These are phyloP conservation scores for Gossypium longicalyx DNA, from an alignment of 345 rosid species.

Conservation along the genomic window DNA sequence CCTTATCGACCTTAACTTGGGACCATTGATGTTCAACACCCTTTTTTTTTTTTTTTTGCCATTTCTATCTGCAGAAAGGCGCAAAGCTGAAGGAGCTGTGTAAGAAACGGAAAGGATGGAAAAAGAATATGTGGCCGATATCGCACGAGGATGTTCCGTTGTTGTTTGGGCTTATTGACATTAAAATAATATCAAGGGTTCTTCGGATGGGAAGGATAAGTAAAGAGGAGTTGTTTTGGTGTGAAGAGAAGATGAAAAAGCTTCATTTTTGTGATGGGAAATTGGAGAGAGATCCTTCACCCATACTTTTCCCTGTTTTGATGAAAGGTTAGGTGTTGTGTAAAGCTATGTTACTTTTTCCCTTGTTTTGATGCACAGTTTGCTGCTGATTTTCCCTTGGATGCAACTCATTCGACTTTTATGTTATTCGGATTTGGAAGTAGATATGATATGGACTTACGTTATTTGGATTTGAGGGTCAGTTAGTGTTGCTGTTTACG, in stretches of 20 bases:
- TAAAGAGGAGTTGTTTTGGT: slow-evolving; percentile 84
- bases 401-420: too few species aligned
- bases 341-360: neutral
- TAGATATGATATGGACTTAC: too few species aligned
- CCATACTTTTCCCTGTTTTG: slow-evolving; percentile 59
- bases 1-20: too few species aligned
- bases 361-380: neutral
- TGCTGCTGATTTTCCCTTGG: too few species aligned
- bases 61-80: slow-evolving; percentile 50
- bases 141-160: slow-evolving; percentile 54
- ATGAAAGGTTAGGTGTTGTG: slow-evolving; percentile 27
- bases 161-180: slow-evolving; percentile 63
- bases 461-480: too few species aligned
- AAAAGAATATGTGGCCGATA: slow-evolving; percentile 81
- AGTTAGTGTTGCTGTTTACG: too few species aligned
- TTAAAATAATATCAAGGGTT: slow-evolving; percentile 61
- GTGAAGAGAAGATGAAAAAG: slow-evolving; percentile 93
- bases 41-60: neutral
- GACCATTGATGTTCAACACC: neutral
- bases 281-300: slow-evolving; percentile 73
- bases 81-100: slow-evolving; percentile 60
- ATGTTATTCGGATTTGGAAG: too few species aligned
- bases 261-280: slow-evolving; percentile 52
- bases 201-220: slow-evolving; percentile 64
- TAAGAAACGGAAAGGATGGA: slow-evolving; percentile 69